Evolutionary conservation across 148 eudicot species (phyloP), one percentile per base, ranked within the genome.

Genomic region (Amaranthus hypochondriacus): DNA sequence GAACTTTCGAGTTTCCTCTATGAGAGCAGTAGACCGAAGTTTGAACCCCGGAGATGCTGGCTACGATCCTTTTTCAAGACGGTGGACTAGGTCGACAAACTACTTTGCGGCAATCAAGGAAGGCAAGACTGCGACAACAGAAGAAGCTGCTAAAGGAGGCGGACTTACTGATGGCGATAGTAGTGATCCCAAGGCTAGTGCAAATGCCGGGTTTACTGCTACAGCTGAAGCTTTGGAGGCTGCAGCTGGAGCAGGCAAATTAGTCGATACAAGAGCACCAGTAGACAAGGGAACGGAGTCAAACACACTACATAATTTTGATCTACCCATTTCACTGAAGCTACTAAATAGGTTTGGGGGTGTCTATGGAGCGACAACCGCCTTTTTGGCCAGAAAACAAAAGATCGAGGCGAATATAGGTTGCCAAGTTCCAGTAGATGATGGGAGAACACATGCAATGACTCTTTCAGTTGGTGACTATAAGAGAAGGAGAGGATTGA

Each of bases 51-150:
- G 98, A 5, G 92, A 93, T 66, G 97, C 95, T 2, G 98, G 97
- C 12, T 93, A 93, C 48, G 98, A 93, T 62, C 98, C 98, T 0
- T 93, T 93, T 67, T 93, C 98, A 3, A 85, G 98, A 75, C 86
- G 98, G 72, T 93, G 98, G 98, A 93, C 98, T 39, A 72, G 97
- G 76, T 91, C 98, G 0, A 87, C 81, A 72, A 93, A 93, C 80
- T 93, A 93, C 73, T 93, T 83, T 62, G 81, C 83, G 28, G 67
- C 90, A 10, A 87, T 87, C 69, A 28, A 75, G 21, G 76, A 75
- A 71, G 88, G 73, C 56, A 89, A 53, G 61, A 83, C 68, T 44
- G 83, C 62, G 4, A 76, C 68, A 3, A 83, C 57, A 7, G 83
- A 39, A 42, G 76, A 6, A 53, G 69, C 14, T 43, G 60, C 72